Conservation (phyloP, 208 protist genomes). For the Wallacemonas rigidus region DNA sequence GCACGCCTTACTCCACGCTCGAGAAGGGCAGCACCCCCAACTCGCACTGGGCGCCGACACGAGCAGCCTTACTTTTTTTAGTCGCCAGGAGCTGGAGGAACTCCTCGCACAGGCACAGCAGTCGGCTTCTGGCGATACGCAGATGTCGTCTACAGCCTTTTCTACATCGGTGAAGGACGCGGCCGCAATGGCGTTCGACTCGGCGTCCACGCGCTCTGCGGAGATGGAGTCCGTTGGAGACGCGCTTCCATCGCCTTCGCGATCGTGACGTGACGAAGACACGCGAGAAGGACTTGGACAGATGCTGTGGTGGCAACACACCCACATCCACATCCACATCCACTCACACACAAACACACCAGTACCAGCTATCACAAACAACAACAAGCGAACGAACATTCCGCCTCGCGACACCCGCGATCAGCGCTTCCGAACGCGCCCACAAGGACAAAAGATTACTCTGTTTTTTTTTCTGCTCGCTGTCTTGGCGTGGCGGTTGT, state of each 20-base stretch:
- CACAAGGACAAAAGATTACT: neutral
- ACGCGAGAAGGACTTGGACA: neutral
- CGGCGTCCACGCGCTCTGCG: slow-evolving; percentile 26
- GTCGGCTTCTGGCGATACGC: neutral
- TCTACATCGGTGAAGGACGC: neutral
- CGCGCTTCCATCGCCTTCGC: slow-evolving; percentile 28
- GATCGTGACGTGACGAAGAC: slow-evolving; percentile 11
- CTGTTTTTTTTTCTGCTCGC: neutral
- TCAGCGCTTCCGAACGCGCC: no score
- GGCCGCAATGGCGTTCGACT: slow-evolving; percentile 23
- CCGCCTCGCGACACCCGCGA: no score
- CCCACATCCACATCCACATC: neutral
- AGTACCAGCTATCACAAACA: no score
- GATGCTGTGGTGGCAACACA: neutral
- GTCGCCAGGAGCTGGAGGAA: neutral
- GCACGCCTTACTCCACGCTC: slow-evolving; percentile 13
- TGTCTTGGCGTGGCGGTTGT: neutral
- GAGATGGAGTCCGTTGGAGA: slow-evolving; percentile 46
- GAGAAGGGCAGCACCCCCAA: neutral
- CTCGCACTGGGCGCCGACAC: neutral
- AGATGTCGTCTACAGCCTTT: neutral
- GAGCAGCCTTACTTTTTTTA: slow-evolving; percentile 25
- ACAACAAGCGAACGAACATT: no score
- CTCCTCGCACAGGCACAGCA: neutral
- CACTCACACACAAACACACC: neutral